Percentiles rank a stretch among this genome's conserved stretches.
Conservation (phyloP, 2,329 filamentous ascomycete genomes). For the Fusarium vanettenii region DNA sequence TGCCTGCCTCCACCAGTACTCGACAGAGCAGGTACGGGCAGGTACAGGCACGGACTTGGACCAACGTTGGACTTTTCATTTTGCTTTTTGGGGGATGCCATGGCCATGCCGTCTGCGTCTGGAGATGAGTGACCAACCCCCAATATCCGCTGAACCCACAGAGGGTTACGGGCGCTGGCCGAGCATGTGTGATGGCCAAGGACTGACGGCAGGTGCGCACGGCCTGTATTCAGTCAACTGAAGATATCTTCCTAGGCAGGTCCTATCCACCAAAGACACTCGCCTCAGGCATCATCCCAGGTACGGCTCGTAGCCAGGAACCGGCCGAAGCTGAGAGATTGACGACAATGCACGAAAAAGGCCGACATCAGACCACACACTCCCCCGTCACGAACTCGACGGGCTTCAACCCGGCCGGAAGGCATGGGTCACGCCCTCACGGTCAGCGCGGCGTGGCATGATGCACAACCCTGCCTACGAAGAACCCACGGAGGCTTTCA, state of each 20-base stretch:
- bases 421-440: slow-evolving; percentile 23
- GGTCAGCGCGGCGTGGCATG: slow-evolving; percentile 41
- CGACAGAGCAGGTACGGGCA: not conserved
- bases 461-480: slow-evolving; percentile 34
- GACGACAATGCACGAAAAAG: slow-evolving; percentile 11
- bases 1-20: not conserved
- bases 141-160: slow-evolving; percentile 3
- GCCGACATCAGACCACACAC: slow-evolving; percentile 27
- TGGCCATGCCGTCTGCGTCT: not conserved
- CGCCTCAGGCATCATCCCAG: not conserved
- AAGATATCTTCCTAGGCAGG: not conserved
- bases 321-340: slow-evolving; percentile 18
- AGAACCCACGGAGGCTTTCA: slow-evolving; percentile 23
- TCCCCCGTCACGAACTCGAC: slow-evolving; percentile 17
- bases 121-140: not conserved
- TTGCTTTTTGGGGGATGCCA: not conserved
- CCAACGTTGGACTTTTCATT: not conserved
- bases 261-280: not conserved
- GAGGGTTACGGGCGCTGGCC: slow-evolving; percentile 2
- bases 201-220: slow-evolving; percentile 18
- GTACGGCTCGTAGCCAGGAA: not conserved
- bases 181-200: not conserved
- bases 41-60: not conserved
- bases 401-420: slow-evolving; percentile 1
- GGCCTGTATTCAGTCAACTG: not conserved